phyloP scores from a whole-genome alignment of 805 yeast genomes.

The Schwanniomyces polymorphus region DNA sequence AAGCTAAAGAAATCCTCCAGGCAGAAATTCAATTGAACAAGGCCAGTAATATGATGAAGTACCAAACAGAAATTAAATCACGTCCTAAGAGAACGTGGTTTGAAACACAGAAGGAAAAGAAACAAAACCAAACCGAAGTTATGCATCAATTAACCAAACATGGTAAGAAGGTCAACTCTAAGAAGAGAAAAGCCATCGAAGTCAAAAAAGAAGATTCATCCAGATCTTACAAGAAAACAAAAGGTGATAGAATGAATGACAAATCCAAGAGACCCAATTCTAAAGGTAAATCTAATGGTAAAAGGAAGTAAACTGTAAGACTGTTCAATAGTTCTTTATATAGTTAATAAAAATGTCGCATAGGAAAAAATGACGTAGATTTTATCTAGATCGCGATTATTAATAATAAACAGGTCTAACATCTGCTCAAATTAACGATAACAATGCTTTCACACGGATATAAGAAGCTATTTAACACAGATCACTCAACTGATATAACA shows the following conservation, averaged over 20 bases:
- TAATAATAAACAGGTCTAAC: background rate
- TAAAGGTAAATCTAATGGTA: slow-evolving; percentile 7
- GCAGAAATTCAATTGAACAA: slow-evolving; percentile 91
- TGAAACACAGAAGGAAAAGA: slow-evolving; percentile 60
- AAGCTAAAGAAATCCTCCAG: slow-evolving; percentile 77
- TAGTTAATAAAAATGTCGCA: background rate
- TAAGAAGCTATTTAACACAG: slow-evolving; percentile 20
- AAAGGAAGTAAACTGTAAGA: background rate
- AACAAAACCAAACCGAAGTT: slow-evolving; percentile 36
- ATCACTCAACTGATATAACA: slow-evolving; percentile 25
- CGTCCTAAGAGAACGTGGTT: slow-evolving; percentile 98
- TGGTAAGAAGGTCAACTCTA: slow-evolving; percentile 60
- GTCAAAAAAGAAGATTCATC: slow-evolving; percentile 49
- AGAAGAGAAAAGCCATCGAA: slow-evolving; percentile 71
- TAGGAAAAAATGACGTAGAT: background rate
- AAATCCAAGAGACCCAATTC: slow-evolving; percentile 21
- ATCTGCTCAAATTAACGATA: background rate
- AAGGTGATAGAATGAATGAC: slow-evolving; percentile 60
- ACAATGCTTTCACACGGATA: slow-evolving; percentile 18
- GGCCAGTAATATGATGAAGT: slow-evolving; percentile 81
- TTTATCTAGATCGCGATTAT: background rate
- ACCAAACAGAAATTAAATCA: slow-evolving; percentile 77
- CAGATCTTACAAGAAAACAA: slow-evolving; percentile 79
- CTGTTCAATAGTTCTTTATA: background rate
- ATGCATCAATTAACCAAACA: slow-evolving; percentile 44